phyloP scores from a whole-genome alignment of 2,329 filamentous ascomycete genomes.

The Xylariomycetidae sp. region DNA sequence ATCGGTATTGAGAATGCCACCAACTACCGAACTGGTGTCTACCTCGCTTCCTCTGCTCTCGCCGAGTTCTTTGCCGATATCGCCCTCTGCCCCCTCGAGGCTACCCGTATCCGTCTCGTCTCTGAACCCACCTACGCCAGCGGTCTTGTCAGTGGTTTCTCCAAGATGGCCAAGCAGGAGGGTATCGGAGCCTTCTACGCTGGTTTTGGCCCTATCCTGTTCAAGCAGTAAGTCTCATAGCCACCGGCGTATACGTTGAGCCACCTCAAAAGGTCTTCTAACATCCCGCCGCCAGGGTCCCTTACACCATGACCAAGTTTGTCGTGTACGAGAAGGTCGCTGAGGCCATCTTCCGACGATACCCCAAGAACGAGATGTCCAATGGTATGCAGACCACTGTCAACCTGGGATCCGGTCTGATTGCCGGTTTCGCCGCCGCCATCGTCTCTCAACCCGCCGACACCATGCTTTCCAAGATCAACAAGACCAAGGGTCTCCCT shows the following conservation, averaged over 20 bases:
- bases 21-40: slow-evolving; percentile 64
- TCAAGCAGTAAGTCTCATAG: slow-evolving; percentile 55
- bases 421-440: slow-evolving; percentile 73
- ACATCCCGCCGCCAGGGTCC: slow-evolving; percentile 50
- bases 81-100: slow-evolving; percentile 71
- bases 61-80: slow-evolving; percentile 57
- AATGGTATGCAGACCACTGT: slow-evolving; percentile 60
- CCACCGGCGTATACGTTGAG: not conserved
- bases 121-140: slow-evolving; percentile 67
- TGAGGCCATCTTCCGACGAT: slow-evolving; percentile 55
- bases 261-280: slow-evolving; percentile 5
- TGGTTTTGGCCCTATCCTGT: slow-evolving; percentile 68
- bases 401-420: slow-evolving; percentile 70
- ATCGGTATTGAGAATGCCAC: slow-evolving; percentile 61
- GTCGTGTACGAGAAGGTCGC: slow-evolving; percentile 74
- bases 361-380: slow-evolving; percentile 60
- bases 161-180: slow-evolving; percentile 65
- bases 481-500: slow-evolving; percentile 71
- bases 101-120: slow-evolving; percentile 73
- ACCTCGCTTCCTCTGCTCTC: slow-evolving; percentile 53
- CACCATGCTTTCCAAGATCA: slow-evolving; percentile 79
- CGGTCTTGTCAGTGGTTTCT: slow-evolving; percentile 63
- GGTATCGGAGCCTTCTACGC: slow-evolving; percentile 71
- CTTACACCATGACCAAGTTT: slow-evolving; percentile 80
- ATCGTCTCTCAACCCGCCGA: slow-evolving; percentile 73